Evolutionary conservation across 768 basidiomycete species (phyloP).

Genomic region (Suillus subluteus): DNA sequence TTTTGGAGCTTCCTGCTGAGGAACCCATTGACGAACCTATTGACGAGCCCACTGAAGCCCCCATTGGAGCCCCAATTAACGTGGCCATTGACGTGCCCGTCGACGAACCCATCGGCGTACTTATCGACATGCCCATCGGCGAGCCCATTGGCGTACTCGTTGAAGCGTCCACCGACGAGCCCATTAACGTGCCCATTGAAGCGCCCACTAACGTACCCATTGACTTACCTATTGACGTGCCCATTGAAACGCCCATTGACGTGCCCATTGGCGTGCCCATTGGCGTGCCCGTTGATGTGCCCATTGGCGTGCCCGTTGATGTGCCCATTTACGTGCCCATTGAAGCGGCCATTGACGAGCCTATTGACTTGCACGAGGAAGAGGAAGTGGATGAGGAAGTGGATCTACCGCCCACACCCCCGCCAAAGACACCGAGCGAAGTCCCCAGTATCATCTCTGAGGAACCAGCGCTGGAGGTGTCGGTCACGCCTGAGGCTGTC

Average conservation of each 20-base stretch:
- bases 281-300: not conserved
- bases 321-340: not conserved
- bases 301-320: not conserved
- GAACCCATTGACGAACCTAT: not conserved
- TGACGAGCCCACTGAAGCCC: not conserved
- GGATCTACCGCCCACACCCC: slow-evolving; percentile 26
- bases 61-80: no score
- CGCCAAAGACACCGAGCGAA: slow-evolving; percentile 31
- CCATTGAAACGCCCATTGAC: not conserved
- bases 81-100: not conserved
- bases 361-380: not conserved
- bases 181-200: not conserved
- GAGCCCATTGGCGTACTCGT: not conserved
- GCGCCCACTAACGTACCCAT: not conserved
- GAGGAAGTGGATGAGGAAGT: slow-evolving; percentile 5
- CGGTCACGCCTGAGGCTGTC: slow-evolving; percentile 24
- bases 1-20: slow-evolving; percentile 29
- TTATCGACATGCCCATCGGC: not conserved
- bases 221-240: not conserved
- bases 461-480: slow-evolving; percentile 25
- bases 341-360: not conserved
- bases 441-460: slow-evolving; percentile 31
- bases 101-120: not conserved
- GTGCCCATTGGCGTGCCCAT: not conserved
- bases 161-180: not conserved